Evolutionary conservation across 345 rosid genomes (phyloP).

Genomic region (Populus euphratica): DNA sequence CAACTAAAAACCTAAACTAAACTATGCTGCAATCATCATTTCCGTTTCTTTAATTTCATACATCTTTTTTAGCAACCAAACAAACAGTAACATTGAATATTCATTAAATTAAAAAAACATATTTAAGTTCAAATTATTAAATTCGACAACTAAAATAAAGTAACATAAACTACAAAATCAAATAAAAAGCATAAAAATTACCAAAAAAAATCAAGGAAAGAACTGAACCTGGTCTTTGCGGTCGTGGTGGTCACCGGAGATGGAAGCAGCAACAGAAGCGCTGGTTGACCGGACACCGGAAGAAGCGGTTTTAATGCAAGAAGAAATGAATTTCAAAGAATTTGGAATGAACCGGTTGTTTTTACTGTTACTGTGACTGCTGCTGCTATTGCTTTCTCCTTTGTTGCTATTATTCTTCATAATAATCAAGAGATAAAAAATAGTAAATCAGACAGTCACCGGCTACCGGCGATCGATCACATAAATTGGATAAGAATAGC

Average conservation of each 20-base stretch:
- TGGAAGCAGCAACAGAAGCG: slow-evolving; percentile 80
- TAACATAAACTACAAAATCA: not conserved
- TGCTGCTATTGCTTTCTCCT: slow-evolving; percentile 24
- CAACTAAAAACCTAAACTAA: not conserved
- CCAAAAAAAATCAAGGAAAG: not conserved
- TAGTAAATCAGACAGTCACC: slow-evolving; percentile 22
- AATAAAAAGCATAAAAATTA: not conserved
- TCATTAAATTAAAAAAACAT: not conserved
- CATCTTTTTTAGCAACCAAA: slow-evolving; percentile 13
- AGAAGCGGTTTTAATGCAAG: slow-evolving; percentile 84
- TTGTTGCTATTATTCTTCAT: slow-evolving; percentile 57
- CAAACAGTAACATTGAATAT: slow-evolving; percentile 1
- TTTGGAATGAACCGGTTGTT: slow-evolving; percentile 58
- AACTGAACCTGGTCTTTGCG: slow-evolving; percentile 70
- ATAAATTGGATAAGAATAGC: not conserved
- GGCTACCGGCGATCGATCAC: slow-evolving; percentile 57
- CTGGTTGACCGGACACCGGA: slow-evolving; percentile 89
- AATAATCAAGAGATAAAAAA: slow-evolving; percentile 23
- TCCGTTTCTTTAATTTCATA: not conserved
- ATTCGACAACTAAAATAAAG: not conserved
- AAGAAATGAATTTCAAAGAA: slow-evolving; percentile 81
- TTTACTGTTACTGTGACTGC: slow-evolving; percentile 24
- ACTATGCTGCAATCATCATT: not conserved
- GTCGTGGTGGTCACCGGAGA: slow-evolving; percentile 52
- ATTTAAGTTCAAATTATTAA: not conserved